Evolutionary conservation across 2,329 filamentous ascomycete genomes (phyloP), one percentile per base, ranked within the genome.

Genomic region (Leptographium wingfieldii): DNA sequence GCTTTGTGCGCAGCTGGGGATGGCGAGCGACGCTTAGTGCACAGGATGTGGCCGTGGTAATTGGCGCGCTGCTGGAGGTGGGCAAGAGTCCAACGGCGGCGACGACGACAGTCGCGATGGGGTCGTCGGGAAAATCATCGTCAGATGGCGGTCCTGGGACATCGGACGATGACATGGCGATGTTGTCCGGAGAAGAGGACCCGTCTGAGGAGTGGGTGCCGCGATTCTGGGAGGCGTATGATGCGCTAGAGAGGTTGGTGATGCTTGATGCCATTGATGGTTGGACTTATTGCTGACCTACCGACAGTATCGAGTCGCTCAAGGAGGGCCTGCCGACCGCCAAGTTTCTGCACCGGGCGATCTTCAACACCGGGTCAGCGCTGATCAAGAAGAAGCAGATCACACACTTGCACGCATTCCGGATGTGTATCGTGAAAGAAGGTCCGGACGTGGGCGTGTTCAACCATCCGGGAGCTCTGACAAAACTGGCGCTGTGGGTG

Each of bases 1-100:
- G 94, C 0, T 99, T 97, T 69, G 92, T 97, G 22, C 83, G 92
- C 61, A 95, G 90, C 69, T 99, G 94, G 94, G 94, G 94, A 12
- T 99, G 92, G 92, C 88, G 92, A 70, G 92, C 92, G 0, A 96
- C 92, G 56, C 78, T 97, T 31, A 95, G 89, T 63, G 94, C 94
- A 6, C 88, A 92, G 56, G 94, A 99, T 70, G 90, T 96, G 0
- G 90, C 90, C n/a, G 89, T 96, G 19, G 85, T 97, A 35, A 82
- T 97, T 25, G 91, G 91, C 58, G 91, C 92, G 19, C 86, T 99
- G 55, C 81, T 99, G 1, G 94, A 99, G 74, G 91, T 97, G 33
- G 92, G 94, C 33, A 88, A 81, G 68, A 76, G 77, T 58, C 72
- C 69, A 22, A 69, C 76, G 1, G 62, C 70, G 3, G 55, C 68